Conservation (phyloP, 2,329 filamentous ascomycete species). For the Penicillium nordicum region DNA sequence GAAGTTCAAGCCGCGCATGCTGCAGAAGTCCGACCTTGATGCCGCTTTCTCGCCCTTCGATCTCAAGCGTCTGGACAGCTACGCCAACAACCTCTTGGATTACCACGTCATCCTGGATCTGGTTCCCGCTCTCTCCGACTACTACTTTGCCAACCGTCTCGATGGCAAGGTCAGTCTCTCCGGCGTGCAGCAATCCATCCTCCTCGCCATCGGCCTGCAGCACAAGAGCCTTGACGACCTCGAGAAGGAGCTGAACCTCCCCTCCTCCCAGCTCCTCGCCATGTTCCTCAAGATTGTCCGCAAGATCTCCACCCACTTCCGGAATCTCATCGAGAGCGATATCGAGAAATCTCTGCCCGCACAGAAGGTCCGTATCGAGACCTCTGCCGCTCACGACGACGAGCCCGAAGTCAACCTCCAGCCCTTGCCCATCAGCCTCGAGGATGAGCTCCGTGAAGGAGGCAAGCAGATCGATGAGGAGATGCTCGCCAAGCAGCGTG, state of each 20-base stretch:
- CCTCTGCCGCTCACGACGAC: slow-evolving; percentile 63
- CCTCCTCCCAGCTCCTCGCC: slow-evolving; percentile 75
- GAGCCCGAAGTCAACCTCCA: slow-evolving; percentile 61
- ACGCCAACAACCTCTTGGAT: slow-evolving; percentile 95
- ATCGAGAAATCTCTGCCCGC: slow-evolving; percentile 65
- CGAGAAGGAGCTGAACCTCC: slow-evolving; percentile 72
- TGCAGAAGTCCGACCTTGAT: slow-evolving; percentile 76
- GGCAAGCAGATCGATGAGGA: slow-evolving; percentile 70
- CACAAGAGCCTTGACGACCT: slow-evolving; percentile 80
- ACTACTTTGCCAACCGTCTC: slow-evolving; percentile 82
- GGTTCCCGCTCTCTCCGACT: slow-evolving; percentile 72
- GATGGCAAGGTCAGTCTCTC: slow-evolving; percentile 65
- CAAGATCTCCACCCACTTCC: slow-evolving; percentile 79
- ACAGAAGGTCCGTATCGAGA: slow-evolving; percentile 41
- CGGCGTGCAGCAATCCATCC: slow-evolving; percentile 79
- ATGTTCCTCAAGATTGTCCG: slow-evolving; percentile 97
- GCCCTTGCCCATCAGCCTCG: slow-evolving; percentile 66
- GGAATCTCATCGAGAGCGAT: slow-evolving; percentile 68
- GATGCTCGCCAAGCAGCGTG: slow-evolving; percentile 75
- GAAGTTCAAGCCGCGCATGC: slow-evolving; percentile 49
- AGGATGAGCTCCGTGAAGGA: slow-evolving; percentile 80
- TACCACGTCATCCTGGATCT: slow-evolving; percentile 97
- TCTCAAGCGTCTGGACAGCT: slow-evolving; percentile 89
- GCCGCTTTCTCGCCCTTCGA: slow-evolving; percentile 81
- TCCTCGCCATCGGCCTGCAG: slow-evolving; percentile 88